Base-by-base conservation (phyloP, 2,329 filamentous ascomycete species). In the Ilyonectria sp. region DNA sequence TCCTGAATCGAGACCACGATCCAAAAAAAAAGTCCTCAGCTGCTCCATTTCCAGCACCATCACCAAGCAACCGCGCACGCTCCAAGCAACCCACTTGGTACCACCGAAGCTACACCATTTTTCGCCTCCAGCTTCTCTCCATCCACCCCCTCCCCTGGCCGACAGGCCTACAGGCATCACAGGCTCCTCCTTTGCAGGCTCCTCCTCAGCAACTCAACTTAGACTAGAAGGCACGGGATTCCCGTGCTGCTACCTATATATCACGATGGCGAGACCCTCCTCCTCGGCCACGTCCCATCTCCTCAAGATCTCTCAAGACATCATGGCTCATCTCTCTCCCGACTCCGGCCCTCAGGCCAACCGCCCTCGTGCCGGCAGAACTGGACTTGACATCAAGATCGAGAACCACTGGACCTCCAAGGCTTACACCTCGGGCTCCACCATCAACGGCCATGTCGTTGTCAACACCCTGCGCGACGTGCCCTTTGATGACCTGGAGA, bases 351-450 rank as follows among this genome's bases (percentile, higher is more conserved):
- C 74, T 56, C 70, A 72, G 60, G 58, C 63, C 33, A 66, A 68
- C 58, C 68, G 71, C 49, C 67, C 71, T 47, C 68, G 63, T 15
- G 33, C 65, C 54, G 63, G 60, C 68, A 75, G 75, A 59, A 75
- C 83, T 43, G 80, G 76, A 73, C 83, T 89, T 73, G 79, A 81
- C 49, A 80, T 90, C 76, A 79, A 82, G 58, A 81, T 90, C 58
- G 81, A 87, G 72, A 82, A 85, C 76, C 86, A 90, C 80, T 89
- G 83, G 78, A 82, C 72, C 69, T 83, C 85, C 74, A 88, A 86
- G 76, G 82, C 88, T 53, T 90, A 89, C 78, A 88, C 86, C 5
- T 86, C 87, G 0, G 83, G 83, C n/a, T 86, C 86, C 15, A 78
- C 82, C 68, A 79, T 90, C 55, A 79, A 82, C 10, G 88, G 88